phyloP scores from a whole-genome alignment of 1,284 basidiomycete species.

The Cryptococcus hybrid region DNA sequence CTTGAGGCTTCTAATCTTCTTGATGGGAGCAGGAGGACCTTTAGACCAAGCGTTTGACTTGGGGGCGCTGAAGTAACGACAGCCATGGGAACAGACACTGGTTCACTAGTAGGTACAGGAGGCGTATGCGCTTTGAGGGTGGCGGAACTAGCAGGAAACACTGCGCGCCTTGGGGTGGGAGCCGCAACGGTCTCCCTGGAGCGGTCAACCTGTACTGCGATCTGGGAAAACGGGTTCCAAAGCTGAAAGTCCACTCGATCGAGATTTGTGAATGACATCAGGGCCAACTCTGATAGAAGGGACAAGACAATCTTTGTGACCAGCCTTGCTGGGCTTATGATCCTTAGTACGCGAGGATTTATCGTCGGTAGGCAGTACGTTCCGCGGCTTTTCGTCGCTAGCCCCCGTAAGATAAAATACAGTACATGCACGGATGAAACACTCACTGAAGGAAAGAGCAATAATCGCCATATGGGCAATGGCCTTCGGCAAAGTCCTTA shows the following conservation, averaged over 20 bases:
- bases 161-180: background rate
- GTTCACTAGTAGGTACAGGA: constrained; percentile 1
- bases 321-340: constrained; percentile 2
- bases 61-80: constrained; percentile 7
- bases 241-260: constrained; percentile 15
- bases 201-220: constrained; percentile 15
- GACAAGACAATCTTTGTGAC: constrained; percentile 5
- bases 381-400: constrained; percentile 5
- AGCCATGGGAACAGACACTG: constrained; percentile 2
- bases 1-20: constrained; percentile 10
- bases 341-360: background rate
- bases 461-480: constrained; percentile 47
- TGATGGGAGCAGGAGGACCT: constrained; percentile 20
- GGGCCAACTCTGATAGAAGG: constrained; percentile 14
- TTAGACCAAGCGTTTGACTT: constrained; percentile 23
- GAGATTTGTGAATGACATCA: constrained; percentile 12
- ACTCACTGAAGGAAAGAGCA: constrained; percentile 47
- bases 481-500: constrained; percentile 39
- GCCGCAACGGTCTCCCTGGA: constrained; percentile 12
- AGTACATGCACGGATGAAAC: too few species aligned
- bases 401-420: too few species aligned
- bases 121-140: constrained; percentile 18
- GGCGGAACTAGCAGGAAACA: constrained; percentile 5
- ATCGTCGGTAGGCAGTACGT: background rate
- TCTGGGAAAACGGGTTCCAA: constrained; percentile 21